Conservation (phyloP, 108 stramenopile species). For the Conticribra weissflogii region DNA sequence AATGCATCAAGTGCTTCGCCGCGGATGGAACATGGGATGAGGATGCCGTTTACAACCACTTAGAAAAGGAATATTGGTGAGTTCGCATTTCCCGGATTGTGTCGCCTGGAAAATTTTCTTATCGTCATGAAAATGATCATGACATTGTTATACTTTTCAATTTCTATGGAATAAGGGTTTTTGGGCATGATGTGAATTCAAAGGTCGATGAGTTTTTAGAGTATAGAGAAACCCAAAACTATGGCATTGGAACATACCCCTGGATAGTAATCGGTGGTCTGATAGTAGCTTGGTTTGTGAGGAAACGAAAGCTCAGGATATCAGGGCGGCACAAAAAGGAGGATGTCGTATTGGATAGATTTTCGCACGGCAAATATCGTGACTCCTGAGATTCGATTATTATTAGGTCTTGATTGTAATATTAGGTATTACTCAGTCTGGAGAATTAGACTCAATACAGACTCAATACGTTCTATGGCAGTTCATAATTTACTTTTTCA, state of each 20-base stretch:
- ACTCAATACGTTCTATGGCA: no score
- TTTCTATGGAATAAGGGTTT: no score
- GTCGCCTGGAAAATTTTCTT: neutral
- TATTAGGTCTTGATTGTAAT: no score
- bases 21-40: conserved; percentile 42
- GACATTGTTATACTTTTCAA: neutral
- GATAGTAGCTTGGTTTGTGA: conserved; percentile 1
- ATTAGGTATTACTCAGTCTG: no score
- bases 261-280: conserved; percentile 4
- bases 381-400: no score
- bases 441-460: no score
- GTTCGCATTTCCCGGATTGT: conserved; percentile 7
- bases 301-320: conserved; percentile 16
- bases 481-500: no score
- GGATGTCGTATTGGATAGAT: conserved; percentile 1
- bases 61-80: conserved; percentile 49
- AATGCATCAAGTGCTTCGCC: conserved; percentile 31
- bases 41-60: conserved; percentile 40
- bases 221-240: conserved; percentile 4
- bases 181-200: conserved; percentile 17
- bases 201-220: conserved; percentile 22
- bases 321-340: conserved; percentile 44
- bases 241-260: conserved; percentile 7
- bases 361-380: conserved; percentile 6
- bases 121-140: neutral